A percentile compares a stretch with the other conserved stretches of the same genome.
phyloP scores from a whole-genome alignment of 495 filamentous ascomycete species.

The Pyrenopolyporus hunteri region DNA sequence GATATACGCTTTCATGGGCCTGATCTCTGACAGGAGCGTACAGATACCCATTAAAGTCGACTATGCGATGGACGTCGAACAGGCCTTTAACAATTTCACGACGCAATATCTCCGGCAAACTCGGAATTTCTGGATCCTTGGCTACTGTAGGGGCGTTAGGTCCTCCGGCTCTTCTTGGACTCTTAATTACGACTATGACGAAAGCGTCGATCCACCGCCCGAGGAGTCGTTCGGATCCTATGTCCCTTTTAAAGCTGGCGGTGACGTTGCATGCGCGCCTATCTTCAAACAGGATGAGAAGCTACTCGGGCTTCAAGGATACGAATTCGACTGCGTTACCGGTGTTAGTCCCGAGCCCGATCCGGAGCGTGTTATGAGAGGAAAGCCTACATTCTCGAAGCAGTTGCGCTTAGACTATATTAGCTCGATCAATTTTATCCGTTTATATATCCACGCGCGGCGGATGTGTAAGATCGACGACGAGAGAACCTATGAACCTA shows the following conservation, averaged over 20 bases:
- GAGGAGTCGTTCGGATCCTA: background rate
- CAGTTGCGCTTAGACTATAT: background rate
- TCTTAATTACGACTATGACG: constrained; percentile 4
- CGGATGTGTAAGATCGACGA: background rate
- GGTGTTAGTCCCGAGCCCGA: background rate
- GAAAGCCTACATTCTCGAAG: background rate
- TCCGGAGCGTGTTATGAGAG: background rate
- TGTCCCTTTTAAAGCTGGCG: background rate
- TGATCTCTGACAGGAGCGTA: background rate
- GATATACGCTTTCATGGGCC: constrained; percentile 1
- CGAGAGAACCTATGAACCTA: background rate
- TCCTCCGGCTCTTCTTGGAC: background rate
- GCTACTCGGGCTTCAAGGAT: background rate
- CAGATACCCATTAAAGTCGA: constrained; percentile 1
- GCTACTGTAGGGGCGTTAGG: background rate
- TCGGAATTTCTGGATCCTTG: background rate
- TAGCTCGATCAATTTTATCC: background rate
- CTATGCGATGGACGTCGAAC: background rate
- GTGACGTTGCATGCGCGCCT: background rate
- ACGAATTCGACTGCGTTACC: background rate
- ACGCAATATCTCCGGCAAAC: background rate
- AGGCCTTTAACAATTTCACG: background rate
- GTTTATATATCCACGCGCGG: background rate
- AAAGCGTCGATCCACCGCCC: background rate
- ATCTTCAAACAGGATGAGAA: background rate